Evolutionary conservation across 306 rosid species (phyloP), one percentile per base, ranked within the genome.

Genomic region (Heteromeles arbutifolia): DNA sequence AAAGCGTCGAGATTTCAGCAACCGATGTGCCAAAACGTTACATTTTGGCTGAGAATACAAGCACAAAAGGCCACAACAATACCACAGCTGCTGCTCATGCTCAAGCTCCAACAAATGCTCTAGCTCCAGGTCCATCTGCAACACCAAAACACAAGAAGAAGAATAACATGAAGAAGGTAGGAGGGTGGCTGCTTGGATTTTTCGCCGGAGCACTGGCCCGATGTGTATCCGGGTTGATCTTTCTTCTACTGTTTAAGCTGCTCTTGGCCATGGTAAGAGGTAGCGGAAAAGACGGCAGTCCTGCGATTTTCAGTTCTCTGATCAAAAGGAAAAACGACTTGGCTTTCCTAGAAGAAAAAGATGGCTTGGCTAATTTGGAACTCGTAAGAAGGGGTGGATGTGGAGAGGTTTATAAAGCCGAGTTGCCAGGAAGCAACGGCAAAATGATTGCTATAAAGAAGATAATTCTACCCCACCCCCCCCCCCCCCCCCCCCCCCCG

Each of bases 361-460:
- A 95, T 5, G 96, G 87, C 0, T 41, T 95, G 8, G 84, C 81
- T 59, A 74, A 95, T 1, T 24, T 95, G 44, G 92, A 86, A 52
- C 6, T 79, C 56, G 89, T 95, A 0, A 97, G 99, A 66, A 74
- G 14, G 37, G 99, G 99, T 19, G 99, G 97, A 0, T 87, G 96
- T 25, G 99, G 99, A 37, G 87, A 89, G 53, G 99, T 95, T 70
- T 95, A 92, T 85, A 90, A 59, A 56, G 91, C 97, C 0, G 92
- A 90, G 37, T 57, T 95, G 52, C 99, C 99, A 0, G 96, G 86
- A 56, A 89, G 87, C 73, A 65, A 82, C 14, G 98, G 94, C 2
- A 95, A 82, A 77, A 34, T 87, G 72, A 84, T 95, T 71, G 99
- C 99, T 3, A 89, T 95, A 37, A 95, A 95, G 96, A 92, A 92